These are phyloP conservation scores for Carallia brachiata DNA, from an alignment of 345 rosid species.

Conservation along the genomic window DNA sequence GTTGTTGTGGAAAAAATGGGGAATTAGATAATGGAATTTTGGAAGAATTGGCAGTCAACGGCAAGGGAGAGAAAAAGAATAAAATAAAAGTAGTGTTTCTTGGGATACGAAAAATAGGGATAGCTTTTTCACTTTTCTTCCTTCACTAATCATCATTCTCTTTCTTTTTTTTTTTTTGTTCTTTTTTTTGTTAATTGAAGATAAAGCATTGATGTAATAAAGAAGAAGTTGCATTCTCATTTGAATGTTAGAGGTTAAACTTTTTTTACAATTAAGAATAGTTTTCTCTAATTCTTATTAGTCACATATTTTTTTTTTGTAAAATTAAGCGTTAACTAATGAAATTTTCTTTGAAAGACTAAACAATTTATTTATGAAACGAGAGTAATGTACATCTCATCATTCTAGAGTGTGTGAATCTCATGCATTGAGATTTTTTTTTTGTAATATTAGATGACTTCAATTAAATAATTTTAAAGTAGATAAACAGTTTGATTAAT, in stretches of 20 bases:
- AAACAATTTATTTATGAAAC: no score
- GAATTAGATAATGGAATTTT: constrained; percentile 15
- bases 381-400: no score
- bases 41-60: constrained; percentile 63
- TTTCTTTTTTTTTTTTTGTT: background rate
- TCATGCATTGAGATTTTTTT: no score
- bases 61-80: constrained; percentile 22
- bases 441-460: no score
- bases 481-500: no score
- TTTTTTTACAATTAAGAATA: background rate
- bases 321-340: background rate
- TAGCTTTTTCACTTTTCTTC: constrained; percentile 4
- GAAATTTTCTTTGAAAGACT: no score
- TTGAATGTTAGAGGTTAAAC: no score
- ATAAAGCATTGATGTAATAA: no score
- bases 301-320: constrained; percentile 19
- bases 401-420: no score
- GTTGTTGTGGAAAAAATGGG: constrained; percentile 24
- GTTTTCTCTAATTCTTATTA: constrained; percentile 10
- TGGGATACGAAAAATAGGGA: constrained; percentile 47
- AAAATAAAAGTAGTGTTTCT: constrained; percentile 15
- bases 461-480: no score
- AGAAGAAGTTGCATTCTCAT: no score
- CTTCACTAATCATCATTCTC: background rate
- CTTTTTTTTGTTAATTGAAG: background rate